A percentile compares a stretch with the other conserved stretches of the same genome.
phyloP scores from a whole-genome alignment of 2,329 filamentous ascomycete species.

The Septoria petroselini region DNA sequence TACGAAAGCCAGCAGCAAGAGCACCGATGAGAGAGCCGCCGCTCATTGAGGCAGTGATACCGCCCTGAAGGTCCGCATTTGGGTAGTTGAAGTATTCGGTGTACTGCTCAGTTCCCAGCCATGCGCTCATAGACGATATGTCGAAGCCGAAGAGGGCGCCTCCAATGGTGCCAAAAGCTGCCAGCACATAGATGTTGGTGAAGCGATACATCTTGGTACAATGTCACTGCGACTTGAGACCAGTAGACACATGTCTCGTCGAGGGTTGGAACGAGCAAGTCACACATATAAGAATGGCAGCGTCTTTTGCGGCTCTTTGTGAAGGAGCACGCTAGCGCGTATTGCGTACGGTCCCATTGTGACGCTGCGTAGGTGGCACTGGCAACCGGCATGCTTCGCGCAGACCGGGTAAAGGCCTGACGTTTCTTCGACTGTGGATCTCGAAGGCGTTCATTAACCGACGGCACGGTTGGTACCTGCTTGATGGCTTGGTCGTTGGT shows the following conservation, averaged over 20 bases:
- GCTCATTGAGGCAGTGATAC: conserved; percentile 67
- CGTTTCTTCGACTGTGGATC: not conserved
- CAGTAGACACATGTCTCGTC: too few species aligned
- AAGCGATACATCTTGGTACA: conserved; percentile 29
- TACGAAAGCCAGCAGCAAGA: conserved; percentile 52
- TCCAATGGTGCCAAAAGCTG: conserved; percentile 57
- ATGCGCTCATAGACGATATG: conserved; percentile 65
- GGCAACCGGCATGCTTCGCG: not conserved
- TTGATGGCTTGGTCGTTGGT: not conserved
- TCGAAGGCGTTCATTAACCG: not conserved
- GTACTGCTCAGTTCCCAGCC: conserved; percentile 62
- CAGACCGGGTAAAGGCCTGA: not conserved
- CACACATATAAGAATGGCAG: not conserved
- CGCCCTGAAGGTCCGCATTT: conserved; percentile 57
- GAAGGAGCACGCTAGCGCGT: not conserved
- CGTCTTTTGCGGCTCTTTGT: not conserved
- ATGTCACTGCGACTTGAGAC: too few species aligned
- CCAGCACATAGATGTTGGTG: conserved; percentile 54
- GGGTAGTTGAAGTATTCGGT: conserved; percentile 67
- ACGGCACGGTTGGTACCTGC: not conserved
- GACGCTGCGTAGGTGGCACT: not conserved
- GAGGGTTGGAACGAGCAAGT: too few species aligned
- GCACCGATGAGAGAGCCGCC: conserved; percentile 66
- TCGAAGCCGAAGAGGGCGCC: conserved; percentile 68
- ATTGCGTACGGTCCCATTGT: not conserved